Conservation (phyloP, 805 yeast genomes). For the Scheffersomyces amazonensis region DNA sequence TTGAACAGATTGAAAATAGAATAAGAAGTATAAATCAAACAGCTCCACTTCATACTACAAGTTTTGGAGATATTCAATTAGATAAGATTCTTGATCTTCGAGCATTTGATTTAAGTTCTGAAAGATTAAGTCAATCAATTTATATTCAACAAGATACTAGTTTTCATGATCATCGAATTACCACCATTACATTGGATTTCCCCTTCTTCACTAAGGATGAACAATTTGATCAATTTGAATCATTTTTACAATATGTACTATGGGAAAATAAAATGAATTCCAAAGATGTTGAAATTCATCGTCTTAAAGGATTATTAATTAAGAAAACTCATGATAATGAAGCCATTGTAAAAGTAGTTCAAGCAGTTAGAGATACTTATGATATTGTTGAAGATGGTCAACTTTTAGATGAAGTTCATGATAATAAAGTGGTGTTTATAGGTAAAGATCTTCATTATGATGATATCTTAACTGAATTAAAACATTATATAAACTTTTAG, state of each 20-base stretch:
- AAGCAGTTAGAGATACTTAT: slow-evolving; percentile 91
- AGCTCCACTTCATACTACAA: slow-evolving; percentile 66
- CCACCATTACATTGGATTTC: slow-evolving; percentile 40
- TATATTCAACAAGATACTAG: slow-evolving; percentile 7
- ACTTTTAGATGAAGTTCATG: slow-evolving; percentile 31
- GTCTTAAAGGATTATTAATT: slow-evolving; percentile 76
- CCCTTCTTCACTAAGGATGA: slow-evolving; percentile 33
- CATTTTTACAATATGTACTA: slow-evolving; percentile 63
- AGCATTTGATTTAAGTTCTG: slow-evolving; percentile 56
- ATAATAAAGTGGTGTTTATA: slow-evolving; percentile 67
- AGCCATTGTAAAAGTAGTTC: slow-evolving; percentile 57
- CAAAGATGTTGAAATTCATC: slow-evolving; percentile 62
- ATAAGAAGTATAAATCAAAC: slow-evolving; percentile 59
- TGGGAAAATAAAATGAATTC: slow-evolving; percentile 63
- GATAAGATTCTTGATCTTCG: slow-evolving; percentile 69
- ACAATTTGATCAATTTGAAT: slow-evolving; percentile 49
- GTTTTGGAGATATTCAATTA: slow-evolving; percentile 73
- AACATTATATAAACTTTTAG: slow-evolving; percentile 6
- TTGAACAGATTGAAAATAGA: slow-evolving; percentile 31
- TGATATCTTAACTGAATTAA: slow-evolving; percentile 31
- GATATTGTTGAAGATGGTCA: slow-evolving; percentile 58
- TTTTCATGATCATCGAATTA: slow-evolving; percentile 39
- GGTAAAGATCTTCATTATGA: slow-evolving; percentile 57
- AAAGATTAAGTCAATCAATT: slow-evolving; percentile 14
- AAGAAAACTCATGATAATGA: slow-evolving; percentile 20